These are phyloP conservation scores for Scedosporium boydii DNA, from an alignment of 2,329 filamentous ascomycete genomes.

Conservation along the genomic window DNA sequence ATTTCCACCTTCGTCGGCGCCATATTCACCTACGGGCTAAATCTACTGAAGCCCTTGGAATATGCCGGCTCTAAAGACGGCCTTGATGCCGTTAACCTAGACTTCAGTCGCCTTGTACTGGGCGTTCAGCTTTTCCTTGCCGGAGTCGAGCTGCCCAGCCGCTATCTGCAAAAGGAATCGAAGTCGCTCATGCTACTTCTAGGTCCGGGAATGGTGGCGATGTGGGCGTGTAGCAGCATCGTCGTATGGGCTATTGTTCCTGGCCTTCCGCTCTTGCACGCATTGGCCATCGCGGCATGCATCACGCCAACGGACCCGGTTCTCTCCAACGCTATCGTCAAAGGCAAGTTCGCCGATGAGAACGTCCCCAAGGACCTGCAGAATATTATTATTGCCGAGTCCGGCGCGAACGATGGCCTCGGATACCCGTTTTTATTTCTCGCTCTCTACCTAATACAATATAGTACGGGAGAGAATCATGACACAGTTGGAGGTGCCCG, in stretches of 20 bases:
- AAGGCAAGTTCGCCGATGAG: constrained; percentile 86
- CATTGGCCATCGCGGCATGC: constrained; percentile 71
- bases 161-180: constrained; percentile 73
- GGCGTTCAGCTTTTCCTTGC: constrained; percentile 86
- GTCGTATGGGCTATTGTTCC: constrained; percentile 71
- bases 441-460: constrained; percentile 75
- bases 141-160: constrained; percentile 76
- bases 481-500: constrained; percentile 48
- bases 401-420: constrained; percentile 79
- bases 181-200: constrained; percentile 64
- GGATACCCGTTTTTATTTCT: constrained; percentile 86
- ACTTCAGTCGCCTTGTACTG: constrained; percentile 78
- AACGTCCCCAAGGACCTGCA: constrained; percentile 78
- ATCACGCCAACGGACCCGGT: constrained; percentile 91
- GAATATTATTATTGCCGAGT: constrained; percentile 72
- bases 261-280: constrained; percentile 62
- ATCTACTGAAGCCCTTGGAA: constrained; percentile 65
- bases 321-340: constrained; percentile 80
- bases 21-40: constrained; percentile 67
- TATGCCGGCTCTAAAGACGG: constrained; percentile 55
- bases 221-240: constrained; percentile 79
- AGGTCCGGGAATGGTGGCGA: constrained; percentile 73
- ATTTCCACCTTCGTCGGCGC: constrained; percentile 76
- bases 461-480: constrained; percentile 33
- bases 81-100: constrained; percentile 65